These are phyloP conservation scores for Ogataea chonburiensis DNA, from an alignment of 805 yeast genomes.

Conservation along the genomic window DNA sequence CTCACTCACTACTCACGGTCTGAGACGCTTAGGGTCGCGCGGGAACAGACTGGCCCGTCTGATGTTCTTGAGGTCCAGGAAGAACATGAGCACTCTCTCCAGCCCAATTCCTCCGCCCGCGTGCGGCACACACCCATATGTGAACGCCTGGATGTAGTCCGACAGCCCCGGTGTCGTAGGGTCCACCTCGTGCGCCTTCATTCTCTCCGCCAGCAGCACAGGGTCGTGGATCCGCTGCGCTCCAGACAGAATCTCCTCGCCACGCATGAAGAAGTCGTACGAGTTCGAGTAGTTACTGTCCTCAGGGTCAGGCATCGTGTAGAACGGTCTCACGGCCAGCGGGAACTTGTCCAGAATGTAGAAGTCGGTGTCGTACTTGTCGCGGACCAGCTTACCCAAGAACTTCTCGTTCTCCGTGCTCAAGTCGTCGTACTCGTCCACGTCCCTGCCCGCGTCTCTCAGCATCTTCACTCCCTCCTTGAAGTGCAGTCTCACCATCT, in stretches of 20 bases:
- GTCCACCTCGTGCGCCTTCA: slow-evolving; percentile 79
- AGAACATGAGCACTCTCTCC: slow-evolving; percentile 98
- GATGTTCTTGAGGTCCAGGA: slow-evolving; percentile 92
- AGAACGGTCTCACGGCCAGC: slow-evolving; percentile 93
- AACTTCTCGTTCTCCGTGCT: slow-evolving; percentile 93
- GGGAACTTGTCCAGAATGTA: slow-evolving; percentile 99
- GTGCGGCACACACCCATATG: slow-evolving; percentile 96
- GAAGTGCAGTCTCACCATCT: slow-evolving; percentile 86
- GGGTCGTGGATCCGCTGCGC: slow-evolving; percentile 99
- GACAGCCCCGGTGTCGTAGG: slow-evolving; percentile 77
- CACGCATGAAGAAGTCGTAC: slow-evolving; percentile 99
- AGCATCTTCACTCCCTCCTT: slow-evolving; percentile 88
- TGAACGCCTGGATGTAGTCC: slow-evolving; percentile 91
- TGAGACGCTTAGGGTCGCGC: slow-evolving; percentile 93
- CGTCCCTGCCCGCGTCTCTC: slow-evolving; percentile 81
- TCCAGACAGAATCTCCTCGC: slow-evolving; percentile 98
- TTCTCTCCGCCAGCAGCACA: slow-evolving; percentile 73
- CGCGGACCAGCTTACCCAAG: slow-evolving; percentile 87
- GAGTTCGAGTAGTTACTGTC: slow-evolving; percentile 94
- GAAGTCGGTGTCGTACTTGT: slow-evolving; percentile 95
- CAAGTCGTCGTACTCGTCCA: slow-evolving; percentile 86
- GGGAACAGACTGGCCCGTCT: slow-evolving; percentile 99
- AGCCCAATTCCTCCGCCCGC: slow-evolving; percentile 99
- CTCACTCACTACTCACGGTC: no score
- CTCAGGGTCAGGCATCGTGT: slow-evolving; percentile 97